Base-by-base conservation (phyloP, 352 stramenopile species). In the Globisporangium perplexum region DNA sequence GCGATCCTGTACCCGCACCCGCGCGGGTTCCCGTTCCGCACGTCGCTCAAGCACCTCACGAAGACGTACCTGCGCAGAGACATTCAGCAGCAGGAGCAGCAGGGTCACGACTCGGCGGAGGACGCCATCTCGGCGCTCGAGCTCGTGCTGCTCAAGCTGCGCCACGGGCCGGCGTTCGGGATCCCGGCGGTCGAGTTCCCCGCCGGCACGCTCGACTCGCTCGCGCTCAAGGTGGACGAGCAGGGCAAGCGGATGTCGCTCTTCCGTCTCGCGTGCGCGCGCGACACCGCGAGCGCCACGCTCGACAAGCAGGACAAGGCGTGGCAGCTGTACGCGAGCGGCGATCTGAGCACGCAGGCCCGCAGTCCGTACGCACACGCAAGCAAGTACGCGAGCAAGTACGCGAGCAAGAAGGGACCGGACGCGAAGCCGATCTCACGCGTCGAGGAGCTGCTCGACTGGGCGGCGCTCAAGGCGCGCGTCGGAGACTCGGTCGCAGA, bases 1-100 rank as follows among this genome's bases (percentile, higher is more conserved):
- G 66, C 83, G 1, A 76, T 96, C 24, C 47, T 96, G 54, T 96
- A 88, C 44, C 81, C 81, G n/a, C 85, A 96, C 56, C 63, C 82
- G 49, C 80, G 83, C 1, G 85, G 84, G 0, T 93, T 93, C 61
- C 81, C 83, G 7, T 95, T 93, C 59, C 77, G 82, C 35, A 76
- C 80, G 26, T 91, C 79, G 23, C 68, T 96, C 7, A 95, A 95
- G 62, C 77, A 82, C 38, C 57, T 96, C 48, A 86, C 77, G 2
- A 89, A 93, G 57, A 93, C 81, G n/a, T 94, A 76, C 47, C 55
- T 96, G 31, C 60, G 68, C 31, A 82, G 79, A 52, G 66, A 88
- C 49, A 95, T 96, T 33, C 86, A 96, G 58, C 72, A 72, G 24
- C 68, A 83, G 50, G 39, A 33, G 7, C 68, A 87, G 50, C 54